Evolutionary conservation across 371 early-diverging fungal genomes (phyloP).

Genomic region (Vairimorpha apis): DNA sequence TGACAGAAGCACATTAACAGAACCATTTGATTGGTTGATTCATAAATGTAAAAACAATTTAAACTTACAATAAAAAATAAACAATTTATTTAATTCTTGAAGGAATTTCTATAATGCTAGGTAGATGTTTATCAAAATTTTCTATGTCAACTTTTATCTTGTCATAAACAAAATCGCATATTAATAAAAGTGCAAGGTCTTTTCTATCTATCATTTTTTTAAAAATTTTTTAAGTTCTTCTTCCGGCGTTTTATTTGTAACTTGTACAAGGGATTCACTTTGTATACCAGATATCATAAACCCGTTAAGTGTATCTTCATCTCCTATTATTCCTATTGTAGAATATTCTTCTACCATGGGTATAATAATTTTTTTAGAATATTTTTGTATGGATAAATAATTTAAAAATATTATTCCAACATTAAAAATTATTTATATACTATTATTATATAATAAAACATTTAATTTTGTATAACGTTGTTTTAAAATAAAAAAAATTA

Average conservation of each 20-base stretch:
- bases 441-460: too few species aligned
- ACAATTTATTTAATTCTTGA: slow-evolving; percentile 26
- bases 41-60: slow-evolving; percentile 4
- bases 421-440: not conserved
- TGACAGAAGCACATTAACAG: not conserved
- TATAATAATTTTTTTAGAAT: not conserved
- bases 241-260: slow-evolving; percentile 31
- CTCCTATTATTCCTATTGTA: slow-evolving; percentile 59
- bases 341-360: slow-evolving; percentile 23
- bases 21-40: slow-evolving; percentile 16
- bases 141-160: slow-evolving; percentile 44
- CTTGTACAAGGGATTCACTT: slow-evolving; percentile 38
- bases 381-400: not conserved
- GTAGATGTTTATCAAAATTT: slow-evolving; percentile 50
- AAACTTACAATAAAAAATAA: not conserved
- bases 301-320: slow-evolving; percentile 60
- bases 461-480: too few species aligned
- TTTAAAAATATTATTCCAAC: not conserved
- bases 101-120: slow-evolving; percentile 58
- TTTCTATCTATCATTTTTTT: slow-evolving; percentile 40
- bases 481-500: too few species aligned
- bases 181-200: slow-evolving; percentile 59
- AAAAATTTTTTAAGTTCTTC: slow-evolving; percentile 49
- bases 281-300: slow-evolving; percentile 60
- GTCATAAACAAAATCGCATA: slow-evolving; percentile 54